These are phyloP conservation scores for Aspergillus unguis DNA, from an alignment of 2,329 filamentous ascomycete genomes.

Conservation along the genomic window DNA sequence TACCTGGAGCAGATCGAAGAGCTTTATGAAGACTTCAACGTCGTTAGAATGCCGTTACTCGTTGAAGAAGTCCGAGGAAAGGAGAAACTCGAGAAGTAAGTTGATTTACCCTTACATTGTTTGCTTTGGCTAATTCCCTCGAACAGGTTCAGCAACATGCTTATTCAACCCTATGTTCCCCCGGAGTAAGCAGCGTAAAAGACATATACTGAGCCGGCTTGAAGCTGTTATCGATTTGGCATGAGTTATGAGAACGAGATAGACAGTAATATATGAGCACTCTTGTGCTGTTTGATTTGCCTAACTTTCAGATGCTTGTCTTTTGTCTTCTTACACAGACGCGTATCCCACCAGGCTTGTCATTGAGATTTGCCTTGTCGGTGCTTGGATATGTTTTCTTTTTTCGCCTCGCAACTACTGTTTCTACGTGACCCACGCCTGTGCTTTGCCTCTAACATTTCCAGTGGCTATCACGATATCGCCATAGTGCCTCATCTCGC, in stretches of 20 bases:
- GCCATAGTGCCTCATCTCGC: constrained; percentile 16
- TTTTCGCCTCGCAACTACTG: neutral
- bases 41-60: constrained; percentile 94
- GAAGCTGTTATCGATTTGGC: constrained; percentile 19
- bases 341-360: neutral
- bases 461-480: constrained; percentile 1
- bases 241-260: constrained; percentile 40
- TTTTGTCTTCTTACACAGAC: too few species aligned
- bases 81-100: constrained; percentile 80
- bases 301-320: neutral
- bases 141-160: constrained; percentile 49
- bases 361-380: neutral
- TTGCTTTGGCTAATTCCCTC: constrained; percentile 14
- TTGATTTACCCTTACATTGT: constrained; percentile 7
- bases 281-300: constrained; percentile 9
- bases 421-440: neutral
- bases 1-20: constrained; percentile 98
- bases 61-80: constrained; percentile 95
- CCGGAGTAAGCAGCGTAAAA: constrained; percentile 33
- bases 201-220: constrained; percentile 15
- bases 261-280: constrained; percentile 34
- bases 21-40: constrained; percentile 97
- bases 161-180: constrained; percentile 48
- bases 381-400: neutral
- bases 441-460: neutral